Evolutionary conservation across 495 filamentous ascomycete genomes (phyloP), one percentile per base, ranked within the genome.

Genomic region (Penicillium riverlandense): DNA sequence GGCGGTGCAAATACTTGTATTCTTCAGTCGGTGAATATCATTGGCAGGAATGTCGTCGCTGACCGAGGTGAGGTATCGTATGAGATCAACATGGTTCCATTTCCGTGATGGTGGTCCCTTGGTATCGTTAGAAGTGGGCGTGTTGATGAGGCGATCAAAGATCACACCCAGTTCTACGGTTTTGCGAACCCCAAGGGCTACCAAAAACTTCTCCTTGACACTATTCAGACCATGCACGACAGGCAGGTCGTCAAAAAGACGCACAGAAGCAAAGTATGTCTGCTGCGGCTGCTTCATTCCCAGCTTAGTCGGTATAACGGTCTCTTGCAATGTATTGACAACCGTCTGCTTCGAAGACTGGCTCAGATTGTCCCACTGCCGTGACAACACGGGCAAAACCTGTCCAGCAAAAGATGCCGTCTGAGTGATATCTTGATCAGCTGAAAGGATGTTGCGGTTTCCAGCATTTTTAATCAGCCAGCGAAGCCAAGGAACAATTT

Each of bases 121-220:
- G 28, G 58, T 54, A 36, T 74, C 71, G 15, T 62, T 53, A 6
- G 74, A 63, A 2, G 65, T 66, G 2, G 70, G 53, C 12, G 63
- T 55, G 44, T 74, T 76, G 54, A 95, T 74, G 40, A 98, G 74
- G 33, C 94, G 79, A 32, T 86, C 84, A 53, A 97, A 96, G 15
- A 99, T 89, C 14, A 95, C 88, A 37, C 86, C 86, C 10, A 99
- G 73, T 41, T 97, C 92, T 15, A 99, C 80, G 1, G 92, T 97
- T 55, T 83, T 84, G 15, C 80, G 73, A 13, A 78, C 91, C 0
- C 91, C 90, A 27, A 97, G 69, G 8, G 86, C 79, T 3, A 70
- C 65, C 37, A 99, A 64, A 44, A 96, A 83, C 57, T 92, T 96
- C 29, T 97, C 92, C 55, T 95, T 96, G 2, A 95, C 76, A 11